Base-by-base conservation (phyloP, 129 eudicot species). In the Flaveria sonorensis region DNA sequence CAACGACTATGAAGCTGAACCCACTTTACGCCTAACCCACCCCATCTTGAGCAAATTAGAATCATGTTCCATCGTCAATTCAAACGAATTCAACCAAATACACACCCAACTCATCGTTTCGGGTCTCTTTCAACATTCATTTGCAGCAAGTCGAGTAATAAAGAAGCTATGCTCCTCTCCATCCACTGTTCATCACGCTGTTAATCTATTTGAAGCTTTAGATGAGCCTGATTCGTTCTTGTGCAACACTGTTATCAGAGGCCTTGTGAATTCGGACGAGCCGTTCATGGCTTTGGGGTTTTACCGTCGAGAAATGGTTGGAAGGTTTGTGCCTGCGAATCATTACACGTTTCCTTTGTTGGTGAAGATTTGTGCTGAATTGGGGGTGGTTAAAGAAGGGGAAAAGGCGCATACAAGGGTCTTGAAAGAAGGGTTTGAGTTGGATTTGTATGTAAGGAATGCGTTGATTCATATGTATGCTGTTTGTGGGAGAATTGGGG, bases 151-250 rank as follows among this genome's bases (percentile, higher is more conserved):
- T 70, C 85, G 90, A 0, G 88, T 78, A 7, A 57, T 87, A 0
- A 90, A 87, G 77, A 90, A 86, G 78, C 89, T 90, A 4, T 90
- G 87, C 53, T 81, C 88, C 70, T 75, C 72, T 15, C 84, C 81
- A 0, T 23, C 53, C 15, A 51, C 81, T 2, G 63, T 87, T 20
- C 16, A 51, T 21, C 79, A 76, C 19, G 92, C 96, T 14, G 81
- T 83, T 55, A 63, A 59, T 10, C 62, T 90, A 12, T 83, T 79
- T 46, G 28, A 74, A 45, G 10, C 10, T 40, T 46, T 85, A 62
- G 76, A 87, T 16, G 69, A 83, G 16, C 86, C 88, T 15, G 96
- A 87, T 85, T 85, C 96, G 2, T 90, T 83, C 62, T 50, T 90
- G n/a, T 87, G 92, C 40, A 90, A 90, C 79, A 83, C 87, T 20